Percentiles rank a stretch among this genome's conserved stretches.
phyloP scores from a whole-genome alignment of 2,329 filamentous ascomycete genomes.

The Clarireedia monteithiana region DNA sequence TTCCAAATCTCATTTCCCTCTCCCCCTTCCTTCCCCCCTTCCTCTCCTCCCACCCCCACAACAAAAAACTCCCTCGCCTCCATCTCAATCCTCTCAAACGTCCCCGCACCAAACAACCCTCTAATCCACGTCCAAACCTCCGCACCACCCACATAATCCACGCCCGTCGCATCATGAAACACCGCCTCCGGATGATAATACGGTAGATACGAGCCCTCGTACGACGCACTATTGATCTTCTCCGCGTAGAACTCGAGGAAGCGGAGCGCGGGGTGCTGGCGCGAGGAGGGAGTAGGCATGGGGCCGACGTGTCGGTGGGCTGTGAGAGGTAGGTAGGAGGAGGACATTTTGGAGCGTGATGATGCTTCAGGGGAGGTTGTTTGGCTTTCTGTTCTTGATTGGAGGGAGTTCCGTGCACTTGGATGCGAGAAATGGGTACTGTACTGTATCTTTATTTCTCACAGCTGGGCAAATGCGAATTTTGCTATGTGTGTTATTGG shows the following conservation, averaged over 20 bases:
- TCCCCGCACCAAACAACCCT: background rate
- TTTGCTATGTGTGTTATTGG: too few relatives aligned
- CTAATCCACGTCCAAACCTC: constrained; percentile 6
- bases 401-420: too few relatives aligned
- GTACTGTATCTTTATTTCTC: too few relatives aligned
- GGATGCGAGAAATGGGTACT: too few relatives aligned
- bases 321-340: background rate
- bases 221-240: background rate
- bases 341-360: background rate
- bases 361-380: background rate
- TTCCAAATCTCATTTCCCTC: background rate
- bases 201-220: background rate
- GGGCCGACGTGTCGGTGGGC: background rate
- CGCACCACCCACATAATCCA: background rate
- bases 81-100: constrained; percentile 1
- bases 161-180: constrained; percentile 3
- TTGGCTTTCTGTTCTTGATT: constrained; percentile 34
- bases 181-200: constrained; percentile 1
- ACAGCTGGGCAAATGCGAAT: too few relatives aligned
- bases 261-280: background rate
- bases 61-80: background rate
- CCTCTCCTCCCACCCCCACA: background rate
- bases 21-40: background rate
- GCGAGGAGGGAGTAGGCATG: background rate
- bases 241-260: background rate